A percentile compares a stretch with the other conserved stretches of the same genome.
phyloP scores from a whole-genome alignment of 257 asterid species.

The Penstemon barbatus region DNA sequence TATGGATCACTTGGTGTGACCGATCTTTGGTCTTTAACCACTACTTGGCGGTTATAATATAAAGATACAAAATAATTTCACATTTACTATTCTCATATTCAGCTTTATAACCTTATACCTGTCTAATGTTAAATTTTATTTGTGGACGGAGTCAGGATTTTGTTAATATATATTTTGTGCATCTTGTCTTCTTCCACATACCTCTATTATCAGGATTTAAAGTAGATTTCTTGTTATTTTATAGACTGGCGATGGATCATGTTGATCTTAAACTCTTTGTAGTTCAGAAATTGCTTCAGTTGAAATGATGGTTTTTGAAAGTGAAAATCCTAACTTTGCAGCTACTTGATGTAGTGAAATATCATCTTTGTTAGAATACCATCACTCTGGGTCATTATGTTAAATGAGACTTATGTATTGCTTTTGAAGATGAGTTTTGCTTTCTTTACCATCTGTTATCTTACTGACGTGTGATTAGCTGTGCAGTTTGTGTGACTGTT shows the following conservation, averaged over 20 bases:
- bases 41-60: neutral
- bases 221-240: neutral
- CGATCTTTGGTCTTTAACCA: neutral
- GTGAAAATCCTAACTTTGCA: neutral
- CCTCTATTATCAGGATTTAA: neutral
- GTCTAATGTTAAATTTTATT: neutral
- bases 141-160: neutral
- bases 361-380: neutral
- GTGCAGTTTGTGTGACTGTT: conserved; percentile 14
- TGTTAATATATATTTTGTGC: neutral
- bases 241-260: neutral
- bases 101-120: neutral
- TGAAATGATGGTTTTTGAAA: neutral
- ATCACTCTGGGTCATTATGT: neutral
- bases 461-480: neutral
- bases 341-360: neutral
- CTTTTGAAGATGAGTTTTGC: neutral
- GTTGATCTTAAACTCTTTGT: conserved; percentile 12
- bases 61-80: neutral
- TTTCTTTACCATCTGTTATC: neutral
- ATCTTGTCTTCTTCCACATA: neutral
- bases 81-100: neutral
- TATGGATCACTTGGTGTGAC: neutral
- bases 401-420: neutral
- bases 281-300: neutral